phyloP scores from a whole-genome alignment of 176 grass and related monocot species.

The Metroxylon sagu region DNA sequence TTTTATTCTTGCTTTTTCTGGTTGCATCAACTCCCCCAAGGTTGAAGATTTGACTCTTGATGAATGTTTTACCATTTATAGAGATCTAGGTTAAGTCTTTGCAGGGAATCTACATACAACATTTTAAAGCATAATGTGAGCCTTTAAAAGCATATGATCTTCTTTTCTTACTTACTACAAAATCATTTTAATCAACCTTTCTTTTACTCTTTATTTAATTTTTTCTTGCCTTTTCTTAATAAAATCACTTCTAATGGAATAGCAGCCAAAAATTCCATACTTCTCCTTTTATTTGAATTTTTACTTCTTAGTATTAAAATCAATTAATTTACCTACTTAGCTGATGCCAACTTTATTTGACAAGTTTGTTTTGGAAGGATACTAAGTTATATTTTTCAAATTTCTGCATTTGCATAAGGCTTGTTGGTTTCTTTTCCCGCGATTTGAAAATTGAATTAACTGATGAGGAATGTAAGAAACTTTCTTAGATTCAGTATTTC shows the following conservation, averaged over 20 bases:
- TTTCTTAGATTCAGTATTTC: conserved; percentile 30
- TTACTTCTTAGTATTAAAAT: conserved; percentile 42
- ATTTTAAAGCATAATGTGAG: conserved; percentile 27
- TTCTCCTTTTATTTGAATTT: conserved; percentile 25
- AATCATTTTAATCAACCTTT: too few relatives aligned
- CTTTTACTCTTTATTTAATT: too few relatives aligned
- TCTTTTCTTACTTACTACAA: too few relatives aligned
- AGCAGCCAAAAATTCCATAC: conserved; percentile 47
- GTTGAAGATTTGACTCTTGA: too few relatives aligned
- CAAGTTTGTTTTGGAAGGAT: conserved; percentile 26
- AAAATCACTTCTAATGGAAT: conserved; percentile 6
- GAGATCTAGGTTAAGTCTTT: too few relatives aligned
- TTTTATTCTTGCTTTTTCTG: too few relatives aligned
- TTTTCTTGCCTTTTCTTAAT: too few relatives aligned
- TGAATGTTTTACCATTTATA: too few relatives aligned
- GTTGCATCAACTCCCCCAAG: too few relatives aligned
- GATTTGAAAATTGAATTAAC: conserved; percentile 35
- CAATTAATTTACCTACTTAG: conserved; percentile 38
- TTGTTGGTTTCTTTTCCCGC: conserved; percentile 34
- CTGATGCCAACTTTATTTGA: conserved; percentile 25
- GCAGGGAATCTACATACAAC: conserved; percentile 1
- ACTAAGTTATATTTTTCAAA: conserved; percentile 26
- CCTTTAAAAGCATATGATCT: too few relatives aligned
- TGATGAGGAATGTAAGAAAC: conserved; percentile 20
- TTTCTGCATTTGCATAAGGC: conserved; percentile 31